Evolutionary conservation across 192 early-diverging fungal genomes (phyloP).

Genomic region (Backusella sp.): DNA sequence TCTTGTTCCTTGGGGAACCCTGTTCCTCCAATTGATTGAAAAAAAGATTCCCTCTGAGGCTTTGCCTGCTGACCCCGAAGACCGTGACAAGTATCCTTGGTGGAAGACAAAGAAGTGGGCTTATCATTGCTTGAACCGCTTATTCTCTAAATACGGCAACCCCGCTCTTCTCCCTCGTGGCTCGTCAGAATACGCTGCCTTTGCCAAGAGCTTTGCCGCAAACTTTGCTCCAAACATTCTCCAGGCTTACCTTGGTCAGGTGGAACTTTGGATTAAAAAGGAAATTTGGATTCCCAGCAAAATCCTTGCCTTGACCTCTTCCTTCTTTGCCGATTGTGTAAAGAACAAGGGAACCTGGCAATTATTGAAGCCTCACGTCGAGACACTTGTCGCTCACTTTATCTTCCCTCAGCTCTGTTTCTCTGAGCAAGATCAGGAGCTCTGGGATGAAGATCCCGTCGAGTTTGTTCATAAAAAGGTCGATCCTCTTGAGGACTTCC

Average conservation of each 20-base stretch:
- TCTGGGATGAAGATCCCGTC: slow-evolving; percentile 92
- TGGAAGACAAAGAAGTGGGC: slow-evolving; percentile 98
- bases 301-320: slow-evolving; percentile 65
- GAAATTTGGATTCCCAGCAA: slow-evolving; percentile 74
- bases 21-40: slow-evolving; percentile 79
- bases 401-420: slow-evolving; percentile 95
- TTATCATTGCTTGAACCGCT: slow-evolving; percentile 80
- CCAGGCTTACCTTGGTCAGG: slow-evolving; percentile 79
- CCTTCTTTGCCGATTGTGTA: slow-evolving; percentile 82
- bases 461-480: slow-evolving; percentile 86
- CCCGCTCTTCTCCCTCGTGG: slow-evolving; percentile 58
- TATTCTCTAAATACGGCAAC: slow-evolving; percentile 76
- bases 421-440: slow-evolving; percentile 75
- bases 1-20: slow-evolving; percentile 86
- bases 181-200: slow-evolving; percentile 50
- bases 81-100: slow-evolving; percentile 79
- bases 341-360: slow-evolving; percentile 90
- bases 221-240: slow-evolving; percentile 92
- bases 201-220: slow-evolving; percentile 81
- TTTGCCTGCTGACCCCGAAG: slow-evolving; percentile 61
- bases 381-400: slow-evolving; percentile 80
- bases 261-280: slow-evolving; percentile 71
- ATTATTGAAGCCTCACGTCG: slow-evolving; percentile 82
- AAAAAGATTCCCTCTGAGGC: slow-evolving; percentile 57
- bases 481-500: slow-evolving; percentile 84